Evolutionary conservation across 768 basidiomycete genomes (phyloP), one percentile per base, ranked within the genome.

Genomic region (Rhodotorula babjevae): DNA sequence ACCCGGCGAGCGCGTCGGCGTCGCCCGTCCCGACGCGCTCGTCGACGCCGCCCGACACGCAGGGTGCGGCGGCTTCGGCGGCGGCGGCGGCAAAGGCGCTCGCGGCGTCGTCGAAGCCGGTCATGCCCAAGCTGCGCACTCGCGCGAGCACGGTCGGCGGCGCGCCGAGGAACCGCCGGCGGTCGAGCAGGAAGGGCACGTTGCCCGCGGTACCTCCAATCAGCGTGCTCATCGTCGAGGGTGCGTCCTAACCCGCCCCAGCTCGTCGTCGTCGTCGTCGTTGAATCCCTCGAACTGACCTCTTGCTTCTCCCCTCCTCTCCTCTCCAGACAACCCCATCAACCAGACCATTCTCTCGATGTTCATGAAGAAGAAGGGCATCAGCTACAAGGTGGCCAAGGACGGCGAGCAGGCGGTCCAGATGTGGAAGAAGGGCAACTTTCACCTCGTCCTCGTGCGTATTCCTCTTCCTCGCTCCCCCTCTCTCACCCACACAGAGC

Each of bases 341-440:
- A 98, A 99, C 79, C 95, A 94, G 79, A 95, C 91, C 40, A 96
- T 98, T 80, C 83, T 98, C 65, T 91, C 91, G n/a, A 94, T 92
- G 49, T 97, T 96, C 79, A 91, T 98, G 91, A 89, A 87, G 79
- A 91, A 90, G 83, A 96, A 93, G 83, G 90, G 89, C 81, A 95
- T 98, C 81, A 93, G 91, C 80, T 94, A 89, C 82, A 91, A 93
- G 75, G 86, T 93, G 63, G 96, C 96, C 18, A 92, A 90, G 78
- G 92, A 98, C 80, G 96, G 96, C 52, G 87, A 88, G 75, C 94
- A 98, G 81, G 96, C 96, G 0, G 92, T 99, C 25, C 86, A 92
- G 78, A 96, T 96, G 80, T 98, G 94, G 93, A 85, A 86, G 71
- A 90, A 87, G 12, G 96, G 95, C 31, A 88, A 85, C 63, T 99